Conservation (phyloP, 495 filamentous ascomycete species). For the Aspergillus olivimuriae region DNA sequence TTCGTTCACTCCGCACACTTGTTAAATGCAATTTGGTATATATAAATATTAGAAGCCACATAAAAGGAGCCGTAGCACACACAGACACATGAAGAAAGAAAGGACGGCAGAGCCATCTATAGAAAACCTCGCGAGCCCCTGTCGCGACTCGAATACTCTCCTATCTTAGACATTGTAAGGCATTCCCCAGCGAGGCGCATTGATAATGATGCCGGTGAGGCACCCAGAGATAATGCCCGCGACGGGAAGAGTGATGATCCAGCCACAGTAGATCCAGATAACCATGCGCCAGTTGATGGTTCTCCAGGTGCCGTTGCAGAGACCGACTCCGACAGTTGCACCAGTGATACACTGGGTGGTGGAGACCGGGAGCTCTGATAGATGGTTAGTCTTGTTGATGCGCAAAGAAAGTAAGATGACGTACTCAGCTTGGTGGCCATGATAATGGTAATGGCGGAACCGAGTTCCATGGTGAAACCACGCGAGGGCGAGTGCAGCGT, state of each 20-base stretch:
- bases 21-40: too few species aligned
- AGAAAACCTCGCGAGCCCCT: too few species aligned
- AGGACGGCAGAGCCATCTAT: too few species aligned
- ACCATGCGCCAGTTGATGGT: conserved; percentile 59
- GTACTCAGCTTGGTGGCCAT: conserved; percentile 13
- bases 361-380: conserved; percentile 20
- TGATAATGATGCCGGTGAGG: conserved; percentile 52
- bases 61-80: too few species aligned
- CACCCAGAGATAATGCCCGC: conserved; percentile 51
- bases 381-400: too few species aligned
- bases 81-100: too few species aligned
- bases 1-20: too few species aligned
- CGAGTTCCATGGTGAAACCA: conserved; percentile 17
- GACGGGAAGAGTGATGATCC: conserved; percentile 53
- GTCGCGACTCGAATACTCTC: too few species aligned
- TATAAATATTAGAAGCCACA: too few species aligned
- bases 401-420: background rate
- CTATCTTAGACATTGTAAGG: too few species aligned
- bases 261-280: conserved; percentile 49
- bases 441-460: conserved; percentile 13
- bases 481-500: conserved; percentile 15
- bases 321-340: conserved; percentile 55
- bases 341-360: conserved; percentile 55
- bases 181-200: conserved; percentile 41
- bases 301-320: conserved; percentile 51